Percentiles rank a stretch among this genome's conserved stretches.
Conservation (phyloP, 2,329 filamentous ascomycete species). For the Penicillium occitanis region DNA sequence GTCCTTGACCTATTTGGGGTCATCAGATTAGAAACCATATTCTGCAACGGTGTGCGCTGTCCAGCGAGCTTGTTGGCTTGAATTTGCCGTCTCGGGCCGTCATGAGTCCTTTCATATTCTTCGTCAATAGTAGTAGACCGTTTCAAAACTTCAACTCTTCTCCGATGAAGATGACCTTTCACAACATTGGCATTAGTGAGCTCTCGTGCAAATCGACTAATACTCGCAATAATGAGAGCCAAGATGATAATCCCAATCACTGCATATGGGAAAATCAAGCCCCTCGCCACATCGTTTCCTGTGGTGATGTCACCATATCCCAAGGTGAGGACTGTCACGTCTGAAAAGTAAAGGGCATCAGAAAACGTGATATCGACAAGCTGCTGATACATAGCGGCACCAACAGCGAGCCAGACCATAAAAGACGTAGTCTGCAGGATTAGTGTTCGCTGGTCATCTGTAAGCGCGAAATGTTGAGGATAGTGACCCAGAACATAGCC, state of each 20-base stretch:
- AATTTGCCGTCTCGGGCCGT: not conserved
- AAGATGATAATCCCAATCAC: conserved; percentile 81
- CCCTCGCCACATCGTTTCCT: conserved; percentile 59
- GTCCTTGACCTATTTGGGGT: conserved; percentile 44
- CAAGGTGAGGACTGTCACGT: conserved; percentile 64
- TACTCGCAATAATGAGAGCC: conserved; percentile 78
- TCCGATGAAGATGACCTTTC: conserved; percentile 57
- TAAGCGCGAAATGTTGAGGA: conserved; percentile 73
- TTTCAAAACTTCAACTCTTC: conserved; percentile 55
- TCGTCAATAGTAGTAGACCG: conserved; percentile 49
- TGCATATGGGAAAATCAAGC: conserved; percentile 78
- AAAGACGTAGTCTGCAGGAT: conserved; percentile 90
- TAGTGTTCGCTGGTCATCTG: conserved; percentile 76
- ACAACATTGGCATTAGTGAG: conserved; percentile 64
- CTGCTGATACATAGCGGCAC: conserved; percentile 70
- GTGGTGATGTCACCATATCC: conserved; percentile 65
- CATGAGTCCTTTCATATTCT: conserved; percentile 22
- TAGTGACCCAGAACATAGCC: conserved; percentile 76
- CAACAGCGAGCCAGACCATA: conserved; percentile 75
- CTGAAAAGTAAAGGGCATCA: conserved; percentile 76
- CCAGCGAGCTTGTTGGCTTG: not conserved
- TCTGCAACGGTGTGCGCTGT: conserved; percentile 24
- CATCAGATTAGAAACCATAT: conserved; percentile 27
- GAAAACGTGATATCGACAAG: conserved; percentile 75
- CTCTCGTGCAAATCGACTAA: conserved; percentile 65